Evolutionary conservation across 2,329 filamentous ascomycete genomes (phyloP).

Genomic region (Pleoardoris graminearum): DNA sequence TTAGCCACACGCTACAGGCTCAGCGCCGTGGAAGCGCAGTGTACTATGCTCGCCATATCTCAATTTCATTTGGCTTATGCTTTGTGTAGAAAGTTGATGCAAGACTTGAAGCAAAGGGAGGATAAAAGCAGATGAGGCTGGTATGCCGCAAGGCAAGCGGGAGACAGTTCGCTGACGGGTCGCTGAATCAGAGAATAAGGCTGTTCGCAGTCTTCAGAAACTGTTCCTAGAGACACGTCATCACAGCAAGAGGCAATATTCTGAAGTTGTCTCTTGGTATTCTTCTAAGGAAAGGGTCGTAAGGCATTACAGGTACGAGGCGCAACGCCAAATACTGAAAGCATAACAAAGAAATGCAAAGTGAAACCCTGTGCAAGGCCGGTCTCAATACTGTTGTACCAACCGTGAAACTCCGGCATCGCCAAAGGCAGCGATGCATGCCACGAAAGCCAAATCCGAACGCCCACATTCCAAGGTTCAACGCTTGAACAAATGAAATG

Average conservation of each 20-base stretch:
- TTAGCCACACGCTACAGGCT: too few species aligned
- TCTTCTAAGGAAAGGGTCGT: constrained; percentile 6
- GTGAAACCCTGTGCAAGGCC: neutral
- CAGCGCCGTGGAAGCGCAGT: too few species aligned
- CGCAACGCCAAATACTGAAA: constrained; percentile 4
- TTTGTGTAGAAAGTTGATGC: too few species aligned
- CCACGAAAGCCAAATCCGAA: constrained; percentile 19
- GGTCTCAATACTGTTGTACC: constrained; percentile 7
- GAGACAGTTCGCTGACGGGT: too few species aligned
- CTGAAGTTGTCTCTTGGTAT: constrained; percentile 23
- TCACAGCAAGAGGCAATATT: neutral
- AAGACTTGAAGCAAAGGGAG: too few species aligned
- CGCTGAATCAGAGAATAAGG: too few species aligned
- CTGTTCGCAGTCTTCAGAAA: too few species aligned
- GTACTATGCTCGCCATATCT: too few species aligned
- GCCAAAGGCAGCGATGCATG: constrained; percentile 16
- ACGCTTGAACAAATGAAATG: constrained; percentile 41
- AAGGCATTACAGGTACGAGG: neutral
- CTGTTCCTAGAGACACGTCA: neutral
- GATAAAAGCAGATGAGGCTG: too few species aligned
- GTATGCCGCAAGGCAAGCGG: too few species aligned
- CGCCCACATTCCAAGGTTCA: constrained; percentile 38
- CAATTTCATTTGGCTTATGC: too few species aligned
- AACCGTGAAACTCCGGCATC: constrained; percentile 8
- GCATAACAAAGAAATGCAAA: neutral